Evolutionary conservation across 768 basidiomycete genomes (phyloP).

Genomic region (Podaxis sp.): DNA sequence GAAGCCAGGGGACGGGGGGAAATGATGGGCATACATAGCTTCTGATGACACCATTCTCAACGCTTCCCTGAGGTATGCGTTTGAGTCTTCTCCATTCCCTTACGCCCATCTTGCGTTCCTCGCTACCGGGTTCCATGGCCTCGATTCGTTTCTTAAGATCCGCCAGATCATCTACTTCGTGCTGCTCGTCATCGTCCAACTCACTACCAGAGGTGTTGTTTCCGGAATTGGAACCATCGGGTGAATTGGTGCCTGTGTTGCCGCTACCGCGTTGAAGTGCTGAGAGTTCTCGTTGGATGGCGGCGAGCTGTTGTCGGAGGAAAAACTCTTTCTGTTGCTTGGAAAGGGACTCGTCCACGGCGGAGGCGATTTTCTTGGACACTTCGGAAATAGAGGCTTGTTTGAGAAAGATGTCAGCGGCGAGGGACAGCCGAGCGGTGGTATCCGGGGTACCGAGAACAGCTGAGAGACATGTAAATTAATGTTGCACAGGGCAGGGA

Average conservation of each 20-base stretch:
- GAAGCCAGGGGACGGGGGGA: neutral
- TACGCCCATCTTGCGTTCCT: conserved; percentile 78
- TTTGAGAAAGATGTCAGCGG: conserved; percentile 69
- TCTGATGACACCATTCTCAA: conserved; percentile 86
- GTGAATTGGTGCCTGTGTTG: conserved; percentile 8
- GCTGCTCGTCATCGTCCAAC: conserved; percentile 72
- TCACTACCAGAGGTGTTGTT: conserved; percentile 38
- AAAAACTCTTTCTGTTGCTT: conserved; percentile 89
- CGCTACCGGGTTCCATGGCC: conserved; percentile 64
- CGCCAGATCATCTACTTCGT: conserved; percentile 76
- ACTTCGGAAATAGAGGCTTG: conserved; percentile 78
- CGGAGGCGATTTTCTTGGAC: conserved; percentile 72
- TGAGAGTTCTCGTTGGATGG: conserved; percentile 73
- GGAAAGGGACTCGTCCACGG: conserved; percentile 79
- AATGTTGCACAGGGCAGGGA: neutral
- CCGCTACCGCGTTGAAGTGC: conserved; percentile 36
- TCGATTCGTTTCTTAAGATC: conserved; percentile 72
- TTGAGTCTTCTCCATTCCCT: conserved; percentile 82
- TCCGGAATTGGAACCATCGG: conserved; percentile 16
- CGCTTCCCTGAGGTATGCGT: conserved; percentile 85
- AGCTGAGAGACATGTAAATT: conserved; percentile 29
- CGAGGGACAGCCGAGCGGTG: conserved; percentile 59
- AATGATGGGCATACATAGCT: conserved; percentile 55
- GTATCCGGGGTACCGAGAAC: conserved; percentile 57
- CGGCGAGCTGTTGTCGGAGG: conserved; percentile 77